Evolutionary conservation across 352 stramenopile genomes (phyloP).

Genomic region (Phytopythium ostracodes): DNA sequence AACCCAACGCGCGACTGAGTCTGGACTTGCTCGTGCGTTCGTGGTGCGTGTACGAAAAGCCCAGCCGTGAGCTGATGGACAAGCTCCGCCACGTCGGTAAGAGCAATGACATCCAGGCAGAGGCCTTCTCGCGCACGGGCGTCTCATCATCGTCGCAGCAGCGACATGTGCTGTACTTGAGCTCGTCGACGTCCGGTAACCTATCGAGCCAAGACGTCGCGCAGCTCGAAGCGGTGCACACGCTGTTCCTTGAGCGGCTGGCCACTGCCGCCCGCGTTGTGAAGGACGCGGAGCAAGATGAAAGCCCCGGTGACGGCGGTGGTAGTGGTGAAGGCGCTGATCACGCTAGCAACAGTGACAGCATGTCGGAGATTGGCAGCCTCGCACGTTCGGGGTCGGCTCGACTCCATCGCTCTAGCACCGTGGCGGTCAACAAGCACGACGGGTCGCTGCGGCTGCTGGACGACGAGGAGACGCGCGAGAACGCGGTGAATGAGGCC

Average conservation of each 20-base stretch:
- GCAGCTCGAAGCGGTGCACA: slow-evolving; percentile 52
- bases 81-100: slow-evolving; percentile 52
- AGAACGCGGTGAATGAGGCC: slow-evolving; percentile 51
- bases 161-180: slow-evolving; percentile 47
- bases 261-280: background rate
- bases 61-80: slow-evolving; percentile 41
- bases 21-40: slow-evolving; percentile 53
- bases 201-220: slow-evolving; percentile 69
- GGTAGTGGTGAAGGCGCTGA: no score
- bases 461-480: slow-evolving; percentile 32
- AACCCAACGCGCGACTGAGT: slow-evolving; percentile 29
- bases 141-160: slow-evolving; percentile 5
- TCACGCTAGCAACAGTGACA: background rate
- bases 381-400: background rate
- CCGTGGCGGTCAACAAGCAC: slow-evolving; percentile 13
- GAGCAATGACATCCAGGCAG: slow-evolving; percentile 61
- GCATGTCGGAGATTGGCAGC: background rate
- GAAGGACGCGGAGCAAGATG: background rate
- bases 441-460: slow-evolving; percentile 23
- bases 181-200: slow-evolving; percentile 28
- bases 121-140: slow-evolving; percentile 25
- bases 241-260: slow-evolving; percentile 50
- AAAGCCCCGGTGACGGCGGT: background rate
- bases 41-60: slow-evolving; percentile 54
- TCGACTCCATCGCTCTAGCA: slow-evolving; percentile 11